Percentiles rank a stretch among this genome's conserved stretches.
phyloP scores from a whole-genome alignment of 371 early-diverging fungal species.

The Chytridium lagenaria region DNA sequence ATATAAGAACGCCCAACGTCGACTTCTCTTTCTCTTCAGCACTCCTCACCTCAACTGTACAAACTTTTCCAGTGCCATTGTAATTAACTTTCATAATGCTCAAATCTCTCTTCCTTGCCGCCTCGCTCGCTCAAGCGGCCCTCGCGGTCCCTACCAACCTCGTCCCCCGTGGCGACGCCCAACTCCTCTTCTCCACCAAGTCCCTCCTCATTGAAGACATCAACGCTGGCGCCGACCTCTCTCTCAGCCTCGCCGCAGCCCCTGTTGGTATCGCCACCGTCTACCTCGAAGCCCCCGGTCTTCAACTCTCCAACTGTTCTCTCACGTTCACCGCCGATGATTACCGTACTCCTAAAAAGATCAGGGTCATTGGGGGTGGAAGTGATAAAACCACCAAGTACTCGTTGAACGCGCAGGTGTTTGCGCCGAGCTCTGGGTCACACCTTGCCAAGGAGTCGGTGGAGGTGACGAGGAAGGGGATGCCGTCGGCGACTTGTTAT shows the following conservation, averaged over 20 bases:
- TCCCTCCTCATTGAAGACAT: too few species aligned
- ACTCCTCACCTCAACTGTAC: not conserved
- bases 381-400: not conserved
- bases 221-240: conserved; percentile 9
- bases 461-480: not conserved
- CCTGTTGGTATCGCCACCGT: conserved; percentile 6
- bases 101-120: too few species aligned
- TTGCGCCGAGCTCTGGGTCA: not conserved
- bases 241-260: conserved; percentile 6
- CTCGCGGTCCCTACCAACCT: too few species aligned
- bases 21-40: not conserved
- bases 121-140: too few species aligned
- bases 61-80: too few species aligned
- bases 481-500: conserved; percentile 12
- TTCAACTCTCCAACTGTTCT: not conserved
- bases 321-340: conserved; percentile 7
- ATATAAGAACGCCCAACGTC: too few species aligned
- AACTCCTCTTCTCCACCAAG: too few species aligned
- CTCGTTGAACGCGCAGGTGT: conserved; percentile 13
- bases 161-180: too few species aligned
- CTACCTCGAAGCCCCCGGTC: conserved; percentile 19
- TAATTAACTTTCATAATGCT: too few species aligned
- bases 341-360: not conserved
- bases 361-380: not conserved
- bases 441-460: conserved; percentile 2